Percentiles rank a stretch among this genome's conserved stretches.
Evolutionary conservation across 768 basidiomycete genomes (phyloP).

Genomic region (Auricularia auricula-judae): DNA sequence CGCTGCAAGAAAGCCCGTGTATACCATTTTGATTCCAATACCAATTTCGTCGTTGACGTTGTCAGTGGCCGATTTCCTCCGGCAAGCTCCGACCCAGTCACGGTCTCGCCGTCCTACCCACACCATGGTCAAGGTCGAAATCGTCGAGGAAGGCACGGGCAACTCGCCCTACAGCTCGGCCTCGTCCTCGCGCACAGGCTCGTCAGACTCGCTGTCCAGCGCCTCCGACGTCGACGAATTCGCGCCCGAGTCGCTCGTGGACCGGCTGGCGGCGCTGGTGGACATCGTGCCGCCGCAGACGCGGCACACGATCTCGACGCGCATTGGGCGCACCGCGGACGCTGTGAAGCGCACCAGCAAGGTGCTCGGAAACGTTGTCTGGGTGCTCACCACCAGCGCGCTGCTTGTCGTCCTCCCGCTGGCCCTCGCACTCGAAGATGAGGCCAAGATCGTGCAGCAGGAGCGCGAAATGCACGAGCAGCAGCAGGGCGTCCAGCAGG

Average conservation of each 20-base stretch:
- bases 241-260: conserved; percentile 71
- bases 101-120: no score
- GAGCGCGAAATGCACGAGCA: conserved; percentile 91
- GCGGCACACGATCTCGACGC: conserved; percentile 59
- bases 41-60: no score
- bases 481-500: conserved; percentile 87
- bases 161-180: conserved; percentile 65
- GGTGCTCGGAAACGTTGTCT: conserved; percentile 78
- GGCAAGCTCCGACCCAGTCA: no score
- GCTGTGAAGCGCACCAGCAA: conserved; percentile 59
- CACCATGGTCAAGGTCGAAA: conserved; percentile 87
- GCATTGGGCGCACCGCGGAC: conserved; percentile 46
- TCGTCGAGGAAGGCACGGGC: conserved; percentile 73
- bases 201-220: conserved; percentile 56
- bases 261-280: conserved; percentile 82
- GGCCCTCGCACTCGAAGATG: conserved; percentile 89
- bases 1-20: no score
- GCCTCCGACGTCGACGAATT: conserved; percentile 53
- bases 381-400: conserved; percentile 91
- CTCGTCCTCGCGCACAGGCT: conserved; percentile 62
- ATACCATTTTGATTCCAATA: no score
- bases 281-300: conserved; percentile 94
- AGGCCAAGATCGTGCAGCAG: conserved; percentile 86
- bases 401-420: conserved; percentile 89
- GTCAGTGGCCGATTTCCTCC: no score